Base-by-base conservation (phyloP, 2,329 filamentous ascomycete genomes). In the Trichoderma afroharzianum region DNA sequence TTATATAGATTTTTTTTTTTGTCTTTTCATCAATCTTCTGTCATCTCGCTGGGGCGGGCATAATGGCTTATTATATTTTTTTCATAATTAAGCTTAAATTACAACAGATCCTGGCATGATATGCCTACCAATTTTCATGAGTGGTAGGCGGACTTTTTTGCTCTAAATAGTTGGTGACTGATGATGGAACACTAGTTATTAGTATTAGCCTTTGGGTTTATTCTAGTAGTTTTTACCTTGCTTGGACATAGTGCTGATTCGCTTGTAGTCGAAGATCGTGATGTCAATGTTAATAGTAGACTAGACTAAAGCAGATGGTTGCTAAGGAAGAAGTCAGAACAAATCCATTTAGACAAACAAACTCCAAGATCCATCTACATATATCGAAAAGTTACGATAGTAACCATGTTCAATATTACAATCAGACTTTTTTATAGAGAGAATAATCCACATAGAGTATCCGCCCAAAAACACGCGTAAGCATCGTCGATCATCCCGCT, bases 81-180 rank as follows among this genome's bases (percentile, higher is more conserved):
- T 36, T 21, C 43, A 50, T 50, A 55, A 55, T 66, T 66, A 55
- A 66, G 63, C 63, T 66, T 66, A 66, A 39, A 36, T 66, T 32
- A 3, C 12, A 11, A 7, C 26, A 18, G 26, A 36, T 36, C 63
- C 30, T 21, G n/a, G 43, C 53, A 4, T 32, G 36, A 33, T 30
- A 26, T 18, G 4, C 30, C 30, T 12, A 3, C 43, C 21, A 24
- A 15, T 66, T n/a, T 36, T 50, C n/a, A 11, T 26, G 62, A 53
- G 6, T n/a, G 28, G 21, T 36, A 24, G 62, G 3, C 62, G 47
- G 24, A 14, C 24, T 63, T 63, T 7, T 26, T 26, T 30, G 21
- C 24, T 32, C 11, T 43, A 2, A 4, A 6, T 12, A 4, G 7
- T 2, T 26, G 11, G n/a, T 8, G 8, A 28, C 47, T 26, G 26